Percentiles rank a stretch among this genome's conserved stretches.
Conservation (phyloP, 2,329 filamentous ascomycete species). For the Aspergillus cejpii region DNA sequence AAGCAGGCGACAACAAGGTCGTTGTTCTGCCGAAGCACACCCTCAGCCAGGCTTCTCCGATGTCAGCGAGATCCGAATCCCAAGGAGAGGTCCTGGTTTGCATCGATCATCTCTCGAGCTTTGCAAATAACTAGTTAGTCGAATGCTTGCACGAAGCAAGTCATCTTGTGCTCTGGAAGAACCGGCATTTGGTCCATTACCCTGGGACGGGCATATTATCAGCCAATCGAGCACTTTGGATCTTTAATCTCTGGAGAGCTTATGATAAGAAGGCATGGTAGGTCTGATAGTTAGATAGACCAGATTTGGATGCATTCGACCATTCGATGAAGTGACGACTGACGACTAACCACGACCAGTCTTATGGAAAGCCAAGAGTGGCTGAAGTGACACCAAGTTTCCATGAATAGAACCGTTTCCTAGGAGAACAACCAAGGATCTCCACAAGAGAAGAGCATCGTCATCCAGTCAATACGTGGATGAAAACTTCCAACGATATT, state of each 20-base stretch:
- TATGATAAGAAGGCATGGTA: not conserved
- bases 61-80: constrained; percentile 51
- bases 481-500: too few relatives aligned
- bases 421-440: not conserved
- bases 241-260: too few relatives aligned
- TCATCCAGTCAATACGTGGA: not conserved
- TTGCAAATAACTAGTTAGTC: constrained; percentile 10
- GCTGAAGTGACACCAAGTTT: not conserved
- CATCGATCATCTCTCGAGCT: constrained; percentile 17
- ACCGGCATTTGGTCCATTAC: constrained; percentile 54
- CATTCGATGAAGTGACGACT: too few relatives aligned
- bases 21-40: constrained; percentile 54
- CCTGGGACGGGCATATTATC: constrained; percentile 55
- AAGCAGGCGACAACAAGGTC: constrained; percentile 53
- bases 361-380: not conserved
- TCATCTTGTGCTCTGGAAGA: constrained; percentile 48
- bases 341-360: too few relatives aligned
- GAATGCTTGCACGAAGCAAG: constrained; percentile 21
- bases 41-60: constrained; percentile 48
- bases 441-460: not conserved
- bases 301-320: too few relatives aligned
- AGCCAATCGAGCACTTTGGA: constrained; percentile 38
- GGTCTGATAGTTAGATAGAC: too few relatives aligned
- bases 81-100: constrained; percentile 48
- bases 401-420: constrained; percentile 1